A percentile compares a stretch with the other conserved stretches of the same genome.
Evolutionary conservation across 192 early-diverging fungal genomes (phyloP).

Genomic region (Gaertneriomyces sp.): DNA sequence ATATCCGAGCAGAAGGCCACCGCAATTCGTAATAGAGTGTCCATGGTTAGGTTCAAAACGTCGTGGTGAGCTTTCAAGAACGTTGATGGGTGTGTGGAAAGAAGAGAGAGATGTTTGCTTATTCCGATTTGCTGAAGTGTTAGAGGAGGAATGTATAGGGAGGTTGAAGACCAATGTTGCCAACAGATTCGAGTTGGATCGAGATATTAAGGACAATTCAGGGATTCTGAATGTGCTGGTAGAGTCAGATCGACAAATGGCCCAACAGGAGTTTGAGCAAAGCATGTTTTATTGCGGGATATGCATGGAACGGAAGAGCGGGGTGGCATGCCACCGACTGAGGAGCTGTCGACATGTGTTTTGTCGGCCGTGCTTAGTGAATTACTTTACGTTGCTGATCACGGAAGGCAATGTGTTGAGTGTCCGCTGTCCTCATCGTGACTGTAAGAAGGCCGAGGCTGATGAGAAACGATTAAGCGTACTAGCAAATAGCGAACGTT

Average conservation of each 20-base stretch:
- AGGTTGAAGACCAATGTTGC: no score
- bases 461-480: no score
- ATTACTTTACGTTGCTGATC: constrained; percentile 36
- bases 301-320: constrained; percentile 25
- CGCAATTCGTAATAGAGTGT: constrained; percentile 8
- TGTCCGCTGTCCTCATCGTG: constrained; percentile 10
- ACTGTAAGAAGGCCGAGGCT: constrained; percentile 5
- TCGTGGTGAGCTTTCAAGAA: background rate
- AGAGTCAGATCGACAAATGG: constrained; percentile 2
- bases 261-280: constrained; percentile 24
- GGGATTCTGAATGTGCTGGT: constrained; percentile 22
- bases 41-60: constrained; percentile 7
- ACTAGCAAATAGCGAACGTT: no score
- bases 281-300: constrained; percentile 29
- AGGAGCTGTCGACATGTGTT: constrained; percentile 31
- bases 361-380: constrained; percentile 30
- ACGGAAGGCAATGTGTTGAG: constrained; percentile 22
- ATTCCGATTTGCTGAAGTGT: constrained; percentile 11
- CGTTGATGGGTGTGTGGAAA: constrained; percentile 7
- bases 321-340: constrained; percentile 24
- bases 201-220: background rate
- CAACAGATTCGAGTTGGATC: background rate
- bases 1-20: constrained; percentile 9
- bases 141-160: constrained; percentile 2
- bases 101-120: constrained; percentile 16